Conservation (phyloP, 495 filamentous ascomycete genomes). For the Acidomyces sp. region DNA sequence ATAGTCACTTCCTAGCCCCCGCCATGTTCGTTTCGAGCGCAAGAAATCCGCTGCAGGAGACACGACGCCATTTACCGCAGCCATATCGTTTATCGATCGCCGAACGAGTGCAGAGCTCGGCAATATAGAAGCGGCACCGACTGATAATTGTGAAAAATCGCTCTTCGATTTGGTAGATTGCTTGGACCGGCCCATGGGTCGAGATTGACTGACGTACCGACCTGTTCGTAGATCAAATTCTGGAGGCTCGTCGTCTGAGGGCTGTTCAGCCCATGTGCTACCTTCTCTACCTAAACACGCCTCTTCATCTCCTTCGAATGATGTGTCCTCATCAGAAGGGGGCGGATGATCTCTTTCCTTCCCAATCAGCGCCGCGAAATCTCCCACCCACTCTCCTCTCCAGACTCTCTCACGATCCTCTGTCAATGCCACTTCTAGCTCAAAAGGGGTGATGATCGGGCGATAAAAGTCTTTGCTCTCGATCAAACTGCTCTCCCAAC, state of each 20-base stretch:
- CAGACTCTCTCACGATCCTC: conserved; percentile 50
- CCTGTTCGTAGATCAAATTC: conserved; percentile 89
- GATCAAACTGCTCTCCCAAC: conserved; percentile 89
- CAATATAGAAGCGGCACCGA: not conserved
- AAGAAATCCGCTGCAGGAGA: conserved; percentile 87
- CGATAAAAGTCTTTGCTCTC: conserved; percentile 70
- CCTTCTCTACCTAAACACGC: conserved; percentile 3
- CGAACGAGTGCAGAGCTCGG: conserved; percentile 36
- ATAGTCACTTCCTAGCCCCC: conserved; percentile 82
- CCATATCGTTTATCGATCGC: conserved; percentile 56
- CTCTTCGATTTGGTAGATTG: conserved; percentile 1
- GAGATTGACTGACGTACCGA: conserved; percentile 65
- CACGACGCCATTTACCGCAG: conserved; percentile 61
- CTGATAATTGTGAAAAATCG: conserved; percentile 11
- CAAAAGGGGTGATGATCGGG: conserved; percentile 84
- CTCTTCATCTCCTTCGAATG: conserved; percentile 4
- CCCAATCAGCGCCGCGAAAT: conserved; percentile 31
- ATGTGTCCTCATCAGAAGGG: conserved; percentile 9
- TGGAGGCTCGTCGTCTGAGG: conserved; percentile 60
- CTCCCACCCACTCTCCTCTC: conserved; percentile 34
- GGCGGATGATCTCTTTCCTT: conserved; percentile 13
- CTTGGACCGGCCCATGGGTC: conserved; percentile 49
- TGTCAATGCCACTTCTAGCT: conserved; percentile 61
- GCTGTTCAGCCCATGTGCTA: conserved; percentile 28
- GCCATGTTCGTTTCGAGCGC: conserved; percentile 74